phyloP scores from a whole-genome alignment of 2,329 filamentous ascomycete species.

The Pseudogymnoascus sp. region DNA sequence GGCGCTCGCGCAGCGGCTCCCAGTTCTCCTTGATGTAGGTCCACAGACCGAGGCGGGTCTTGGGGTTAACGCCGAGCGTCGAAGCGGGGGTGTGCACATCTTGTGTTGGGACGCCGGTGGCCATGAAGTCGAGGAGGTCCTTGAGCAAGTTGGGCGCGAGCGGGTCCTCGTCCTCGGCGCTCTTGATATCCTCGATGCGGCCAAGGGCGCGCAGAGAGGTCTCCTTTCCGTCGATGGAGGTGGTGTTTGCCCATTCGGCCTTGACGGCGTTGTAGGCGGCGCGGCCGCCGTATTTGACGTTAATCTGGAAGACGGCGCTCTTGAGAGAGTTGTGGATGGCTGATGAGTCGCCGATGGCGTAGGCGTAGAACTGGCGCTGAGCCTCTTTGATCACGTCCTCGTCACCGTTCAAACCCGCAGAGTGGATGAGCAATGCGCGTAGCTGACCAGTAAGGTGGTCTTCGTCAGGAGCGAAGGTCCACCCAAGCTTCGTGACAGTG shows the following conservation, averaged over 20 bases:
- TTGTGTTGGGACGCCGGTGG: constrained; percentile 72
- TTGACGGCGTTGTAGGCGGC: constrained; percentile 68
- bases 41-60: constrained; percentile 72
- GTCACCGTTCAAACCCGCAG: constrained; percentile 70
- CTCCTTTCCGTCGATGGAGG: constrained; percentile 85
- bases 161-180: neutral
- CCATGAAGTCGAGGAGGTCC: constrained; percentile 66
- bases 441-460: constrained; percentile 76
- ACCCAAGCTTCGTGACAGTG: constrained; percentile 73
- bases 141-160: constrained; percentile 50
- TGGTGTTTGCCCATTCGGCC: constrained; percentile 74
- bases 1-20: constrained; percentile 60
- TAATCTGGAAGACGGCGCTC: constrained; percentile 69
- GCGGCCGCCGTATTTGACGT: constrained; percentile 58
- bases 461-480: constrained; percentile 71
- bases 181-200: constrained; percentile 50
- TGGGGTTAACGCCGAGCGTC: constrained; percentile 63
- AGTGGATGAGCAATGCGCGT: constrained; percentile 69
- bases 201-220: constrained; percentile 72
- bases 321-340: constrained; percentile 78
- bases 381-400: constrained; percentile 64
- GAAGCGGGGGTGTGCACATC: constrained; percentile 80
- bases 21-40: constrained; percentile 79
- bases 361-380: constrained; percentile 70
- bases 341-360: constrained; percentile 55